Evolutionary conservation across 208 protist species (phyloP).

Genomic region (Leishmania martiniquensis): DNA sequence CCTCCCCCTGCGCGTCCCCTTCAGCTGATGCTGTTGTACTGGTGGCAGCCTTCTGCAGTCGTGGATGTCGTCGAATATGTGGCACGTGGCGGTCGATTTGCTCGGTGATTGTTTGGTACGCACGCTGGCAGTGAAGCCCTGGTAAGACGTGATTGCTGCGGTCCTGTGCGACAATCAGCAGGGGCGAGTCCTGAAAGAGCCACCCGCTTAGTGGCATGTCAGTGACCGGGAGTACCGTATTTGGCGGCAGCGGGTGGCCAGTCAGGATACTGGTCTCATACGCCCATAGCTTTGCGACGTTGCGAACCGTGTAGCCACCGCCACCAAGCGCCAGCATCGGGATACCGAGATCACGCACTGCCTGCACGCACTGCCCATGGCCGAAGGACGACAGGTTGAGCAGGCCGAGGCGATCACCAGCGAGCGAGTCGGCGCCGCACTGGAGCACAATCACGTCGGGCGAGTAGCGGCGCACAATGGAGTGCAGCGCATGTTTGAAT

Average conservation of each 20-base stretch:
- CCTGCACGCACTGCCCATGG: constrained; percentile 95
- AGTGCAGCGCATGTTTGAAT: constrained; percentile 73
- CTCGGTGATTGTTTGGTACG: constrained; percentile 64
- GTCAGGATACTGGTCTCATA: constrained; percentile 91
- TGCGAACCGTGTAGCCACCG: constrained; percentile 99
- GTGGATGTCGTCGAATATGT: constrained; percentile 52
- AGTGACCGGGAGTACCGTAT: constrained; percentile 63
- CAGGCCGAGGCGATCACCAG: constrained; percentile 96
- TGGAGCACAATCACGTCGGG: constrained; percentile 98
- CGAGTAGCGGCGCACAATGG: constrained; percentile 54
- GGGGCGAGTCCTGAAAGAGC: constrained; percentile 80
- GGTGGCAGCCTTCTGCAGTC: constrained; percentile 3
- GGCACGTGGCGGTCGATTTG: constrained; percentile 77
- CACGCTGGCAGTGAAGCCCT: constrained; percentile 67
- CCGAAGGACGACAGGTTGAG: constrained; percentile 94
- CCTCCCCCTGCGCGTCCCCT: constrained; percentile 1
- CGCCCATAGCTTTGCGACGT: constrained; percentile 99
- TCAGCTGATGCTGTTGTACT: background rate
- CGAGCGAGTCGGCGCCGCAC: constrained; percentile 98
- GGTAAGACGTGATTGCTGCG: constrained; percentile 67
- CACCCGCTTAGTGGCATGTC: constrained; percentile 80
- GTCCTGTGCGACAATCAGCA: constrained; percentile 79
- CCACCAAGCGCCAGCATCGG: constrained; percentile 98
- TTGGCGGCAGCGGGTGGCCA: constrained; percentile 65
- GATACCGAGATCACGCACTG: constrained; percentile 93